Evolutionary conservation across 805 yeast species (phyloP), one percentile per base, ranked within the genome.

Genomic region (Blastobotrys chiropterorum): DNA sequence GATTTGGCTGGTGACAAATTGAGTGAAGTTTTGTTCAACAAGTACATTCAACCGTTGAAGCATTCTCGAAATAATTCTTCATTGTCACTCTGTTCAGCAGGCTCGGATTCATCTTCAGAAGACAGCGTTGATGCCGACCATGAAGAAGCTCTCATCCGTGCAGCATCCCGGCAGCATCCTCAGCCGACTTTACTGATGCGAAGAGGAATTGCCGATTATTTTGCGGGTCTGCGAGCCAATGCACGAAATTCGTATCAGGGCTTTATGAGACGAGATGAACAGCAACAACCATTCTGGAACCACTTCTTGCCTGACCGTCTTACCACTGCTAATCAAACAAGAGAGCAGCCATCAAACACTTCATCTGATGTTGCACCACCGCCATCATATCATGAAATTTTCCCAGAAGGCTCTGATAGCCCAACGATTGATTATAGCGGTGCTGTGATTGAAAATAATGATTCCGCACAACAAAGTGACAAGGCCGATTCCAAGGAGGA

Each of bases 331-430:
- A 30, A n/a, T n/a, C n/a, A n/a, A n/a, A 43, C 34, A 20, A 26
- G 11, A 26, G 8, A 5, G 34, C 34, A 11, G 34, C 5, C 47
- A 16, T 43, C 42, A n/a, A 41, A 22, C n/a, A 20, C 53, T 5
- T 34, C 30, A 4, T 48, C 48, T 2, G 48, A 43, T 11, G 47
- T 46, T 2, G 44, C 44, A 8, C 53, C 52, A 1, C 64, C 64
- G 5, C 65, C 65, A 6, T 52, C 57, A 15, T 61, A 61, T 50
- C 62, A 60, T n/a, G 65, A 61, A 39, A 60, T 60, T 16, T 61
- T 52, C 51, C 63, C 64, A 13, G 54, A 51, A 8, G 62, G 60
- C 8, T 30, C 59, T 14, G 47, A 51, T 15, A 42, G 46, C 17
- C 52, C 50, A 2, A 44, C 53, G 4, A 48, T 53, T n/a, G 57